phyloP scores from a whole-genome alignment of 1,284 basidiomycete genomes.

The Phlebopus sp. region DNA sequence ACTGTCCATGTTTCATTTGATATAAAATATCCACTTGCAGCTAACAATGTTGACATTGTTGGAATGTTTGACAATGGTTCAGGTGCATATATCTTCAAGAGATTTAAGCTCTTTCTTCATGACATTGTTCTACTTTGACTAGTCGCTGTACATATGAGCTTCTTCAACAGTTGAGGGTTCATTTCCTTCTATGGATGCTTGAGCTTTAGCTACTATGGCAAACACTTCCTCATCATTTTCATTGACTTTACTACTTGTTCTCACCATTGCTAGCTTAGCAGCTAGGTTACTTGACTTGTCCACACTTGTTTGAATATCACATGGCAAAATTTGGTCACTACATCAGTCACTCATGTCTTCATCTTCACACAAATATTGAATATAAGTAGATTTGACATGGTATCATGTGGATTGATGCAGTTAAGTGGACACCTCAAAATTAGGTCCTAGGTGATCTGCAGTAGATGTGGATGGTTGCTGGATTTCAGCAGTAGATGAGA shows the following conservation, averaged over 20 bases:
- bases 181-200: background rate
- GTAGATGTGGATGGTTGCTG: background rate
- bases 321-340: background rate
- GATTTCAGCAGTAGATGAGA: too few species aligned
- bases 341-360: background rate
- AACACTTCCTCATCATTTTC: constrained; percentile 4
- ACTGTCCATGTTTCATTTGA: constrained; percentile 31
- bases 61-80: constrained; percentile 7
- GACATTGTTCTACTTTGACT: constrained; percentile 10
- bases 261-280: background rate
- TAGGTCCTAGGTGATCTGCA: background rate
- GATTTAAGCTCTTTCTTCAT: background rate
- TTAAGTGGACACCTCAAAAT: background rate
- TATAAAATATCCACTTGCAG: too few species aligned
- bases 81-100: constrained; percentile 2
- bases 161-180: constrained; percentile 3
- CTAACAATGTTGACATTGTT: constrained; percentile 9
- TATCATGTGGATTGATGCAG: background rate
- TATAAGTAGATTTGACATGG: constrained; percentile 1
- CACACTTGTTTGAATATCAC: background rate
- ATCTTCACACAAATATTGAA: background rate
- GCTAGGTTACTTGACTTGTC: background rate
- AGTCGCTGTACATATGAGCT: background rate
- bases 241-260: background rate
- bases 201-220: background rate